phyloP scores from a whole-genome alignment of 2,329 filamentous ascomycete species.

The Aureobasidium sp. region DNA sequence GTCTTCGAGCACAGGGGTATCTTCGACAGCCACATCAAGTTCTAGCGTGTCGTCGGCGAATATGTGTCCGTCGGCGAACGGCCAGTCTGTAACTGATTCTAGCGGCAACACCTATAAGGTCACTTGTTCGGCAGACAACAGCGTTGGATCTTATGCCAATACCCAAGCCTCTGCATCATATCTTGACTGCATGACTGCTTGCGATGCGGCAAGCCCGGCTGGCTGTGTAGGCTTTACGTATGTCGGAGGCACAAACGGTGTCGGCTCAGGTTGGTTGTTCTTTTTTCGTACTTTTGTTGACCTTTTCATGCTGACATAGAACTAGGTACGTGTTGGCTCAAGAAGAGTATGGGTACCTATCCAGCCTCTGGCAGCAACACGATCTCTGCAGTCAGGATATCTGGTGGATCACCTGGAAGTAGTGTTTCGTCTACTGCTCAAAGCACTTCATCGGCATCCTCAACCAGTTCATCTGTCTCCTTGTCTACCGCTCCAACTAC shows the following conservation, averaged over 20 bases:
- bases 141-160: slow-evolving; percentile 13
- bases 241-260: slow-evolving; percentile 19
- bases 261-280: neutral
- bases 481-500: slow-evolving; percentile 17
- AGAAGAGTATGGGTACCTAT: slow-evolving; percentile 15
- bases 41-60: slow-evolving; percentile 17
- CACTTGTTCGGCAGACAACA: slow-evolving; percentile 17
- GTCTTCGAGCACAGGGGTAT: neutral
- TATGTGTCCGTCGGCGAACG: slow-evolving; percentile 9
- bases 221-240: slow-evolving; percentile 18
- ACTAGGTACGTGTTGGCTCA: slow-evolving; percentile 23
- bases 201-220: slow-evolving; percentile 6
- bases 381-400: slow-evolving; percentile 14
- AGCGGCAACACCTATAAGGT: slow-evolving; percentile 10
- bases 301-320: neutral
- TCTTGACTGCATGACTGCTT: slow-evolving; percentile 18
- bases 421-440: neutral
- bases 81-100: neutral
- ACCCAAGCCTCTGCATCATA: slow-evolving; percentile 14
- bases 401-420: neutral
- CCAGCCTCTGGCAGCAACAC: slow-evolving; percentile 15
- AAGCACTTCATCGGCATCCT: slow-evolving; percentile 1
- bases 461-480: neutral
- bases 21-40: slow-evolving; percentile 15
- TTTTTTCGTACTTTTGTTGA: neutral